A percentile compares a stretch with the other conserved stretches of the same genome.
Conservation (phyloP, 768 basidiomycete genomes). For the Ramaria rubella region DNA sequence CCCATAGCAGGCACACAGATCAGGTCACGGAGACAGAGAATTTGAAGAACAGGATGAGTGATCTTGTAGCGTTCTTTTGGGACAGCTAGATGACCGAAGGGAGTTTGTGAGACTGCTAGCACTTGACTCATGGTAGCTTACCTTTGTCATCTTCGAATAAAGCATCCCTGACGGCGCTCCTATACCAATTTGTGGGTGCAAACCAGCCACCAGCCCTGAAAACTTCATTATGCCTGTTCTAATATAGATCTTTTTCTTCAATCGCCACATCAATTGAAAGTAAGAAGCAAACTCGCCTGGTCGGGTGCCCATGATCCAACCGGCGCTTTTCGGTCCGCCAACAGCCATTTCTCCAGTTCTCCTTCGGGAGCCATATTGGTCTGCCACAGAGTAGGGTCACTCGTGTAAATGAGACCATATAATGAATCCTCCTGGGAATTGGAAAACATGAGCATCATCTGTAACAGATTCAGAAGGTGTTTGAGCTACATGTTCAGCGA, state of each 20-base stretch:
- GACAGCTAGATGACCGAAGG: too few relatives aligned
- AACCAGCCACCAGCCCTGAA: too few relatives aligned
- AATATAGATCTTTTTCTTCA: slow-evolving; percentile 16
- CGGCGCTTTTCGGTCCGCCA: slow-evolving; percentile 24
- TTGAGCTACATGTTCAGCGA: slow-evolving; percentile 36
- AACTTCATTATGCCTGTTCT: slow-evolving; percentile 19
- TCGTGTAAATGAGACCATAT: slow-evolving; percentile 26
- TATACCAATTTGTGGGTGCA: slow-evolving; percentile 35
- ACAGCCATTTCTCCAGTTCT: slow-evolving; percentile 30
- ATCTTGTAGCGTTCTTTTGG: slow-evolving; percentile 21
- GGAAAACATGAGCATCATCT: neutral
- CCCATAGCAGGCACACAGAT: slow-evolving; percentile 20
- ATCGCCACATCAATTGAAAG: slow-evolving; percentile 23
- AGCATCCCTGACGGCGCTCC: slow-evolving; percentile 21
- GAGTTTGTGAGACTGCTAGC: too few relatives aligned
- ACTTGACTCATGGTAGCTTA: too few relatives aligned
- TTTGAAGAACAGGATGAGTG: slow-evolving; percentile 29
- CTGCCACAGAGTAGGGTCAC: slow-evolving; percentile 31
- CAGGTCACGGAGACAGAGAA: slow-evolving; percentile 26
- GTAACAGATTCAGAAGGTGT: too few relatives aligned
- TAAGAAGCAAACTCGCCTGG: slow-evolving; percentile 15
- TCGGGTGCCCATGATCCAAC: slow-evolving; percentile 28
- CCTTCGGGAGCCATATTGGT: slow-evolving; percentile 33
- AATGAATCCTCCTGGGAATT: slow-evolving; percentile 36
- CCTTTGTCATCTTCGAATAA: slow-evolving; percentile 28